Evolutionary conservation across 768 basidiomycete species (phyloP), one percentile per base, ranked within the genome.

Genomic region (Panellus pusillus): DNA sequence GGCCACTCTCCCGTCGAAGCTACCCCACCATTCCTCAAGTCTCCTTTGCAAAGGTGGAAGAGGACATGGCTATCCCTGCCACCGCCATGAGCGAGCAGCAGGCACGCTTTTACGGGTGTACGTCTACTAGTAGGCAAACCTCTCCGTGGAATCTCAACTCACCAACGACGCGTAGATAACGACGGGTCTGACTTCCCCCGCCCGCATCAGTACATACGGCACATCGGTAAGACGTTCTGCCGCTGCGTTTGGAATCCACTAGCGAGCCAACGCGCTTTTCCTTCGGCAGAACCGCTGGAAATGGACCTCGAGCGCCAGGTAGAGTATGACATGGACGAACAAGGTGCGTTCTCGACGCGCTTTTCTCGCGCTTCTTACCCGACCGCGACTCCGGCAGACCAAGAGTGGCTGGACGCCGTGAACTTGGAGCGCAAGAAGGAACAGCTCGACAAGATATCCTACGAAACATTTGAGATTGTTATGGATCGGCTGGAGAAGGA

Each of bases 321-420:
- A 19, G 97, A 98, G 69, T 99, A 99, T 75, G 97, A 98, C 66
- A 98, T 99, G 94, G 97, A 98, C 66, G 97, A 98, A 66, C 95
- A 98, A 83, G 95, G 93, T 89, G 35, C 17, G 75, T 63, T 9
- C 2, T 35, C 19, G 29, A 19, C 36, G 15, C 31, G 47, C 36
- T 44, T 40, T 18, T 32, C 5, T 27, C 11, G 17, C 47, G 47
- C 54, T 47, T 41, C 52, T 58, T 28, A 15, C 27, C 17, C 32
- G 28, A 32, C 46, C 13, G 20, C 45, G 50, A 40, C 37, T 14
- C 51, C 59, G 53, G 36, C 63, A 95, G 95, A 98, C 72, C 86
- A 92, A 70, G 90, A 93, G 70, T 99, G 97, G 97, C 80, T 99
- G 15, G 91, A 97, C 57, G 71, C 77, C 0, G 71, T 93, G 60